Base-by-base conservation (phyloP, 148 eudicot genomes). In the Camellia lanceoleosa region DNA sequence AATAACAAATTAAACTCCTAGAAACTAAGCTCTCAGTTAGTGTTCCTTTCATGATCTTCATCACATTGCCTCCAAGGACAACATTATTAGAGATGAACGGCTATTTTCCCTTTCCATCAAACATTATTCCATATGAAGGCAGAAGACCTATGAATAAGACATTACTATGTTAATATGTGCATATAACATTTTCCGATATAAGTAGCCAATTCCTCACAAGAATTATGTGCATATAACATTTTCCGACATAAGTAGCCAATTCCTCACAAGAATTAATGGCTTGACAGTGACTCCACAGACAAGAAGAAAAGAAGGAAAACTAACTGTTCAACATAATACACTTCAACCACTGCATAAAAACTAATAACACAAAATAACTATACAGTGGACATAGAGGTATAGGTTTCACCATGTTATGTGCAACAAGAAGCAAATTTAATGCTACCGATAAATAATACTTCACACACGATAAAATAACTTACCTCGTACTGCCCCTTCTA, bases 401-500 rank as follows among this genome's bases (percentile, higher is more conserved):
- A 56, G 41, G n/a, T 68, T 68, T 30, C 38, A 30, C 38, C 38
- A 30, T 30, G 38, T 30, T 30, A 30, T 30, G 38, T 30, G 38
- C 38, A 30, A 30, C 38, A 30, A 30, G 38, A 30, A 30, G 38
- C 38, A 30, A 30, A 30, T 30, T 30, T 1, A 30, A 30, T 30
- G 38, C 38, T 30, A 30, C 38, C 38, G 38, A 30, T 30, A 30
- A 30, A 30, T 30, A 30, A 20, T 78, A 58, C 41, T 46, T 60
- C 68, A 44, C 42, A 65, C 60, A 46, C 5, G 44, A 71, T 56
- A 47, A 51, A 64, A 73, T 11, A 73, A 68, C 84, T 72, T 83
- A 89, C 95, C 86, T 78, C 75, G 65, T 81, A 44, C n/a, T 73
- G 69, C 73, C 69, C 74, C 63, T 82, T 66, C 74, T 72, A 60